Percentiles rank a stretch among this genome's conserved stretches.
Conservation (phyloP, 176 grass and related monocot species). For the Cenchrus americanus region DNA sequence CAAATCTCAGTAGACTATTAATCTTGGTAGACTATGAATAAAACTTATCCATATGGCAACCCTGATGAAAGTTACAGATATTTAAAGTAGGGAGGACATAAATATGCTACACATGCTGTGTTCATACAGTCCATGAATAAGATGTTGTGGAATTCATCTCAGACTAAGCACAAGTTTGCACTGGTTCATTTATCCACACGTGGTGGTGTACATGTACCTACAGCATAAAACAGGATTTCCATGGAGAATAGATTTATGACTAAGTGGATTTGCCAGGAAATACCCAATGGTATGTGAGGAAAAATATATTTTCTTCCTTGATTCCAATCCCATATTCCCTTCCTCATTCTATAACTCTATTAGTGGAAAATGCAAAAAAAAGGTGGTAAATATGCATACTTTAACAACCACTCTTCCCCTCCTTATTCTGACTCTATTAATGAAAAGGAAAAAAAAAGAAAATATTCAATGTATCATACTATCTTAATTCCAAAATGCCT, state of each 20-base stretch:
- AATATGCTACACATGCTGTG: background rate
- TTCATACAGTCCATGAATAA: background rate
- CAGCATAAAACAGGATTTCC: background rate
- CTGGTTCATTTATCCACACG: background rate
- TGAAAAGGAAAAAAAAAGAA: background rate
- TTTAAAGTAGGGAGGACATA: background rate
- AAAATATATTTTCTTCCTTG: background rate
- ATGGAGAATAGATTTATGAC: background rate
- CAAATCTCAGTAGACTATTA: slow-evolving; percentile 6
- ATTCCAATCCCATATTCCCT: background rate
- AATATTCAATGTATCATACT: background rate
- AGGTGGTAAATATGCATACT: background rate
- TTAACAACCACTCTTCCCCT: background rate
- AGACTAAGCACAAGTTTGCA: background rate
- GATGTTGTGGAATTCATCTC: background rate
- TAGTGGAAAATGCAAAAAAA: background rate
- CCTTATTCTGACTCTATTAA: background rate
- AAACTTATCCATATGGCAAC: background rate
- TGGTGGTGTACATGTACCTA: background rate
- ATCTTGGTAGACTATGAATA: slow-evolving; percentile 2
- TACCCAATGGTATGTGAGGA: background rate
- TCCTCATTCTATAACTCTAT: background rate
- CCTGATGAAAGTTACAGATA: background rate
- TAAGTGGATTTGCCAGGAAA: background rate
- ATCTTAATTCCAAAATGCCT: background rate